A percentile compares a stretch with the other conserved stretches of the same genome.
Evolutionary conservation across 202 grass and related monocot species (phyloP).

Genomic region (Eragrostis tef): DNA sequence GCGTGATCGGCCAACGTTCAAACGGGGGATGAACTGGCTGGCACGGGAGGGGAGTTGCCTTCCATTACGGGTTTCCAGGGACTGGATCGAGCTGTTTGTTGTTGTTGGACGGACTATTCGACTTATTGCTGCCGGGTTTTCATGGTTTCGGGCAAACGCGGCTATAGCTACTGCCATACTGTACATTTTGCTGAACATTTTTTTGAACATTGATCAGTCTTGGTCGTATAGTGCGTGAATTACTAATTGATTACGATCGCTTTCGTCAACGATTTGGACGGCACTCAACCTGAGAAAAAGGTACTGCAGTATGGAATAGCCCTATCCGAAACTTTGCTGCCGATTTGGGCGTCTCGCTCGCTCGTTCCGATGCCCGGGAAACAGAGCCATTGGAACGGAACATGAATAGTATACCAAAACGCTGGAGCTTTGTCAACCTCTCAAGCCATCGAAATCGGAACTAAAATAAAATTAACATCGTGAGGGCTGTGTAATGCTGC

Average conservation of each 20-base stretch:
- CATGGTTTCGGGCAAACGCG: background rate
- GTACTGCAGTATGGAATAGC: background rate
- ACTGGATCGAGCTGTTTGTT: background rate
- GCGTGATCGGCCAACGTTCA: constrained; percentile 41
- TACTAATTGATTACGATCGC: no score
- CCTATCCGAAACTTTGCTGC: background rate
- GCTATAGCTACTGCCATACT: no score
- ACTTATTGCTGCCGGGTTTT: background rate
- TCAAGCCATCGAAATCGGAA: background rate
- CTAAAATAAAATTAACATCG: background rate
- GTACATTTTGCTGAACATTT: no score
- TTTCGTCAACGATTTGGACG: background rate
- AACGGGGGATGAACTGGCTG: background rate
- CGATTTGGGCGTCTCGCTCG: background rate
- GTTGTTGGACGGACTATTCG: background rate
- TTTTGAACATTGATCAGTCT: no score
- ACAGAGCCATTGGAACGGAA: background rate
- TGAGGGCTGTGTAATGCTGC: background rate
- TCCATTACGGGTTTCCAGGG: constrained; percentile 21
- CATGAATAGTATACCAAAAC: background rate
- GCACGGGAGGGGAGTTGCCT: background rate
- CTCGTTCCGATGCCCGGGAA: background rate
- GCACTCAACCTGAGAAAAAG: background rate
- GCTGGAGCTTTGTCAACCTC: background rate
- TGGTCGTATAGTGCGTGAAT: no score